A percentile compares a stretch with the other conserved stretches of the same genome.
These are phyloP conservation scores for Pseudocercospora vitis DNA, from an alignment of 2,329 filamentous ascomycete genomes.

Conservation along the genomic window DNA sequence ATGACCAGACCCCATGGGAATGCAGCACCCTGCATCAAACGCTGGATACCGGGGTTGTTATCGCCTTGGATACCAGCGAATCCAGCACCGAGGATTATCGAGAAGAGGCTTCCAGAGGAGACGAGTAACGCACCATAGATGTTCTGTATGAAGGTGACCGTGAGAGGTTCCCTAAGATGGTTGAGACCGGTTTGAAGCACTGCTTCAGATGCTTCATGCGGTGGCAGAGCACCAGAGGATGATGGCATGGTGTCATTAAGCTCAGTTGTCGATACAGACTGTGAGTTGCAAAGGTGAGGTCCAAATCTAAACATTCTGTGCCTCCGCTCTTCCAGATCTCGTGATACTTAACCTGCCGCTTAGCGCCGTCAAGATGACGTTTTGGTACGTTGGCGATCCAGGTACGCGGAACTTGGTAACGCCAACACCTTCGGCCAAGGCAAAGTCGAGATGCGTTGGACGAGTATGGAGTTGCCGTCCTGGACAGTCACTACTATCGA, in stretches of 20 bases:
- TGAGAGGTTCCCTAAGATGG: conserved; percentile 28
- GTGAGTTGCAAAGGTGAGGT: neutral
- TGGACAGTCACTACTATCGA: neutral
- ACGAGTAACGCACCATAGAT: conserved; percentile 33
- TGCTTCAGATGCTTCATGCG: conserved; percentile 27
- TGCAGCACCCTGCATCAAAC: conserved; percentile 29
- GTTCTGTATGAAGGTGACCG: conserved; percentile 31
- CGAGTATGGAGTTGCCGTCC: neutral
- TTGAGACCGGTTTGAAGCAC: conserved; percentile 28
- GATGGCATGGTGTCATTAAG: conserved; percentile 16
- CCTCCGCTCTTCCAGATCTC: neutral
- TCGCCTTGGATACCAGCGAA: conserved; percentile 21
- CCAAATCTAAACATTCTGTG: neutral
- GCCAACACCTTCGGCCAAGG: neutral
- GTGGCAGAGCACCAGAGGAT: conserved; percentile 24
- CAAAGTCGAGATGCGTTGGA: neutral
- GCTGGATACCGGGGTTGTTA: conserved; percentile 27
- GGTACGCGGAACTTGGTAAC: neutral
- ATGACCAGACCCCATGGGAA: conserved; percentile 34
- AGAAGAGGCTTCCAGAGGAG: conserved; percentile 28
- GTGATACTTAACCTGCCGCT: neutral
- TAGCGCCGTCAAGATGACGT: neutral
- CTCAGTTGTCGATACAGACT: no score
- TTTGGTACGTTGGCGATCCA: neutral
- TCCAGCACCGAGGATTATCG: conserved; percentile 27